Base-by-base conservation (phyloP, 139 green algal species). In the Chlamydomonas sp. region DNA sequence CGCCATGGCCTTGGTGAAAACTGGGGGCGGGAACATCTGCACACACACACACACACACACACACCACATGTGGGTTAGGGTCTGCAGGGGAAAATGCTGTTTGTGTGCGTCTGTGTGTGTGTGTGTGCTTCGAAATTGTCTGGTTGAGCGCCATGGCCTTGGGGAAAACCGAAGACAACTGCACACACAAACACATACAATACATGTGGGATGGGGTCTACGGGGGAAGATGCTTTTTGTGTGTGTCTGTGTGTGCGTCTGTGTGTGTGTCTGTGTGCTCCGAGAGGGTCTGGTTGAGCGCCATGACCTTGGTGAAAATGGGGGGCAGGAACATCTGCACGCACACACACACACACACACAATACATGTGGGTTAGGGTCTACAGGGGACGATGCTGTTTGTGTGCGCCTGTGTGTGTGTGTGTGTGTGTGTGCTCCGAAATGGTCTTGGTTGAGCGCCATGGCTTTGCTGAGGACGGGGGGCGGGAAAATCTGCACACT, bases 381-480 rank as follows among this genome's bases (percentile, higher is more conserved):
- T n/a, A n/a, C n/a, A n/a, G n/a, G n/a, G n/a, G n/a, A n/a, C n/a
- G n/a, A n/a, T n/a, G n/a, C n/a, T n/a, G n/a, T n/a, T n/a, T n/a
- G n/a, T n/a, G n/a, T n/a, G n/a, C n/a, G n/a, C n/a, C n/a, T n/a
- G n/a, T n/a, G n/a, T n/a, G n/a, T n/a, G n/a, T n/a, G n/a, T n/a
- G n/a, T n/a, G n/a, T n/a, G n/a, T n/a, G n/a, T n/a, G n/a, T n/a
- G n/a, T n/a, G n/a, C n/a, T n/a, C n/a, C 3, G 37, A 22, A 20
- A 39, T 31, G n/a, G 39, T 48, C 65, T 54, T 48, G 61, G 39
- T 71, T 39, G 5, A 34, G 4, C 39, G 61, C 61, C 35, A 58
- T 57, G 10, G 5, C n/a, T n/a, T 57, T 69, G 31, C 5, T 57
- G 34, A 54, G 35, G 62, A 54, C 35, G 22, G 35, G 62, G 5